Conservation (phyloP, 352 stramenopile species). For the Globisporangium takayamanum region DNA sequence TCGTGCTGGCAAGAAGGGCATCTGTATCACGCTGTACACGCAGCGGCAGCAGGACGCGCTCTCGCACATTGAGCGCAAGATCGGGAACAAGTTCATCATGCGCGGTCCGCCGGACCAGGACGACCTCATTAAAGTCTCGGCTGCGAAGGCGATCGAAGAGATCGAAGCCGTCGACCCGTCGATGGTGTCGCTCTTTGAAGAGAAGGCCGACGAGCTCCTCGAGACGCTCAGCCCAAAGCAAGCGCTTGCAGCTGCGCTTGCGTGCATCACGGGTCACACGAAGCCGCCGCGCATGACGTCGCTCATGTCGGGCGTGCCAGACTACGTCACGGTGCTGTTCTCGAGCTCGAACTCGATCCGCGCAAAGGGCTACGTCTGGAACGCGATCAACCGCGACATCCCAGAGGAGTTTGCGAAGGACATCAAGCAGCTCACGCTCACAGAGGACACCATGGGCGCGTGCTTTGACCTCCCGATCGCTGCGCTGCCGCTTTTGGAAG, state of each 20-base stretch:
- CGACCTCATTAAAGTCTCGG: slow-evolving; percentile 87
- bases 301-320: slow-evolving; percentile 86
- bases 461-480: slow-evolving; percentile 88
- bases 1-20: slow-evolving; percentile 92
- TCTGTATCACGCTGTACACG: slow-evolving; percentile 96
- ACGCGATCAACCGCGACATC: slow-evolving; percentile 85
- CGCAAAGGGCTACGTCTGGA: slow-evolving; percentile 91
- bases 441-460: slow-evolving; percentile 80
- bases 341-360: slow-evolving; percentile 76
- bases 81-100: slow-evolving; percentile 89
- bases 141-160: slow-evolving; percentile 71
- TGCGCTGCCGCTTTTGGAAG: slow-evolving; percentile 54
- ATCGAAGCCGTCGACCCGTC: slow-evolving; percentile 72
- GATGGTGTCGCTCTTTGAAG: slow-evolving; percentile 76
- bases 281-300: slow-evolving; percentile 68
- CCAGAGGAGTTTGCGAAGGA: slow-evolving; percentile 61
- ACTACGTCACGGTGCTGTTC: slow-evolving; percentile 88
- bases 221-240: slow-evolving; percentile 52
- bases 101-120: slow-evolving; percentile 75
- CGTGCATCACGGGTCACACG: slow-evolving; percentile 89
- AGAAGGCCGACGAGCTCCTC: slow-evolving; percentile 61
- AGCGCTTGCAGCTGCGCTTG: slow-evolving; percentile 73
- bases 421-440: slow-evolving; percentile 89
- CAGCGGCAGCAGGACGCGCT: slow-evolving; percentile 70
- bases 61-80: slow-evolving; percentile 79